phyloP scores from a whole-genome alignment of 495 filamentous ascomycete genomes.

The Penicillium fimorum region DNA sequence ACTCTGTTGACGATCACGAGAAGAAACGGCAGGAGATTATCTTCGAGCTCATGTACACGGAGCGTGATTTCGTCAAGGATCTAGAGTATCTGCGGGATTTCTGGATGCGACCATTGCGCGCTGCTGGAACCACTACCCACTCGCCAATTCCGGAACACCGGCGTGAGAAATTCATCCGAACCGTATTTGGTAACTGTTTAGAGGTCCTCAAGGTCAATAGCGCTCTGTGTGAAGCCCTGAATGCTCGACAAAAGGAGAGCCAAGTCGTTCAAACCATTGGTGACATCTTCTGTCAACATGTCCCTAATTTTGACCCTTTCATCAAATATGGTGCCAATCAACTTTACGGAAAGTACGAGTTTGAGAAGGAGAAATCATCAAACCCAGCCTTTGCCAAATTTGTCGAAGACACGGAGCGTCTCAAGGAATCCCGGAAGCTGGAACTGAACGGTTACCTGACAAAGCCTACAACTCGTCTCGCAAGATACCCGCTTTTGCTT shows the following conservation, averaged over 20 bases:
- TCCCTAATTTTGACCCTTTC: conserved; percentile 90
- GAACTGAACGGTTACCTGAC: conserved; percentile 98
- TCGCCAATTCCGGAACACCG: conserved; percentile 89
- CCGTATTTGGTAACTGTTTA: conserved; percentile 93
- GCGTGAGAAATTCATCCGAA: conserved; percentile 86
- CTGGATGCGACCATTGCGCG: conserved; percentile 92
- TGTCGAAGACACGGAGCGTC: conserved; percentile 93
- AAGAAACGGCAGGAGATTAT: conserved; percentile 99
- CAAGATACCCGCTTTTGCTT: conserved; percentile 91
- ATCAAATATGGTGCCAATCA: conserved; percentile 97
- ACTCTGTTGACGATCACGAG: conserved; percentile 81
- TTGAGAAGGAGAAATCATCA: conserved; percentile 88
- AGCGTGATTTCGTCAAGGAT: conserved; percentile 99
- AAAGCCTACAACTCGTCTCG: conserved; percentile 94
- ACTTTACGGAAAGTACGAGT: conserved; percentile 94
- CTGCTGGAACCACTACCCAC: conserved; percentile 57
- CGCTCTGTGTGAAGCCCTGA: conserved; percentile 79
- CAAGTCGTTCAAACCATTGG: conserved; percentile 87
- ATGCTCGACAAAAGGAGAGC: conserved; percentile 82
- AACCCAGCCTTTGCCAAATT: conserved; percentile 87
- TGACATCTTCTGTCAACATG: conserved; percentile 91
- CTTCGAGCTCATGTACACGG: conserved; percentile 97
- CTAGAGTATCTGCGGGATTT: conserved; percentile 97
- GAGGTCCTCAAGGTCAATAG: conserved; percentile 93
- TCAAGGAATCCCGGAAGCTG: conserved; percentile 94